These are phyloP conservation scores for Globisporangium megalacanthum DNA, from an alignment of 352 stramenopile genomes.

Conservation along the genomic window DNA sequence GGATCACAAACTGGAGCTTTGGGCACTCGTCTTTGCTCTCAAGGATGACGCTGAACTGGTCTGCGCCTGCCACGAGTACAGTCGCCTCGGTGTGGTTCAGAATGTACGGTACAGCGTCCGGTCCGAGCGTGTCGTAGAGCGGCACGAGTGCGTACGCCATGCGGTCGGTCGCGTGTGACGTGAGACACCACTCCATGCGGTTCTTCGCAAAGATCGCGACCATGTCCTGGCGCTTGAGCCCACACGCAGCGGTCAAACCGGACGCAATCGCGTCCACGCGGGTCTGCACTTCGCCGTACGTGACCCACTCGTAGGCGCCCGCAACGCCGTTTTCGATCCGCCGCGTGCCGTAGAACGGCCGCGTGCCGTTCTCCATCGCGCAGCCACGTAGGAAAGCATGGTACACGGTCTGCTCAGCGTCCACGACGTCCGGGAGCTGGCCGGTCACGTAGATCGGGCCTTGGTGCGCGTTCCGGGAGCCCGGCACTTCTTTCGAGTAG, in stretches of 20 bases:
- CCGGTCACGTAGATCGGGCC: slow-evolving; percentile 17
- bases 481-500: slow-evolving; percentile 21
- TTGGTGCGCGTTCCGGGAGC: slow-evolving; percentile 15
- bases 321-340: slow-evolving; percentile 34
- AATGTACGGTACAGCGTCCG: slow-evolving; percentile 64
- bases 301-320: slow-evolving; percentile 51
- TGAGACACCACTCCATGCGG: slow-evolving; percentile 60
- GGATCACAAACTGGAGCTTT: slow-evolving; percentile 42
- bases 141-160: slow-evolving; percentile 65
- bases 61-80: slow-evolving; percentile 45
- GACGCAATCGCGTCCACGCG: slow-evolving; percentile 35
- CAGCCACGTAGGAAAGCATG: slow-evolving; percentile 14
- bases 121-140: slow-evolving; percentile 76
- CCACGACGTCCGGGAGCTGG: slow-evolving; percentile 3
- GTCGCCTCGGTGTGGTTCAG: slow-evolving; percentile 66
- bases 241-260: slow-evolving; percentile 25
- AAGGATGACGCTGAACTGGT: slow-evolving; percentile 59
- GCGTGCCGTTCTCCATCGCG: slow-evolving; percentile 14
- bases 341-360: slow-evolving; percentile 36
- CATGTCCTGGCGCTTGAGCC: slow-evolving; percentile 37
- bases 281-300: slow-evolving; percentile 37
- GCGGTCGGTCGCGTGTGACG: slow-evolving; percentile 48
- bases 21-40: slow-evolving; percentile 45
- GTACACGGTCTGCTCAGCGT: slow-evolving; percentile 16
- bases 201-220: slow-evolving; percentile 71